These are phyloP conservation scores for Aspergillus steynii DNA, from an alignment of 495 filamentous ascomycete genomes.

Conservation along the genomic window DNA sequence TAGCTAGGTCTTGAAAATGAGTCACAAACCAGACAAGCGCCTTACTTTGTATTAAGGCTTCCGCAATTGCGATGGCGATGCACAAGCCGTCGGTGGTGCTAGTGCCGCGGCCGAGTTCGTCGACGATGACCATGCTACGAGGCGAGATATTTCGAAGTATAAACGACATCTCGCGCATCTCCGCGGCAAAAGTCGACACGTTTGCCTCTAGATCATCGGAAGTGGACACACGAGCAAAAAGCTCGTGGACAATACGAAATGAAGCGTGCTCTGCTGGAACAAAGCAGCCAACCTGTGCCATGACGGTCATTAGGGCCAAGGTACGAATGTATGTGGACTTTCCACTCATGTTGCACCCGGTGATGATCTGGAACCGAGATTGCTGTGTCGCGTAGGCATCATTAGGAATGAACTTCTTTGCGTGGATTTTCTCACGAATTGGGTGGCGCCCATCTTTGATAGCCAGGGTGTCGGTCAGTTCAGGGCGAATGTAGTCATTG, in stretches of 20 bases:
- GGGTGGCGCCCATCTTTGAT: slow-evolving; percentile 84
- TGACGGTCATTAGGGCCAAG: slow-evolving; percentile 79
- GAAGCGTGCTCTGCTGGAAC: slow-evolving; percentile 83
- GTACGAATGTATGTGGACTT: slow-evolving; percentile 94
- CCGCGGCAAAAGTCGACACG: slow-evolving; percentile 87
- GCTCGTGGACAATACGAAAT: slow-evolving; percentile 75
- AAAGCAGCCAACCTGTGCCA: slow-evolving; percentile 93
- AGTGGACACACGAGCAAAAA: slow-evolving; percentile 84
- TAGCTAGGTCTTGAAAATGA: slow-evolving; percentile 82
- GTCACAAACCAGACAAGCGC: slow-evolving; percentile 89
- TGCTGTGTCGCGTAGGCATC: slow-evolving; percentile 80
- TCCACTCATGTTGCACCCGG: slow-evolving; percentile 98
- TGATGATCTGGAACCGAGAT: slow-evolving; percentile 86
- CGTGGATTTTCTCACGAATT: slow-evolving; percentile 72
- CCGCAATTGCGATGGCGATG: slow-evolving; percentile 85
- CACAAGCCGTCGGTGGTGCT: slow-evolving; percentile 85
- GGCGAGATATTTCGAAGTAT: slow-evolving; percentile 78
- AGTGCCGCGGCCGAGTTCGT: slow-evolving; percentile 92
- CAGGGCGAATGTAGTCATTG: slow-evolving; percentile 78
- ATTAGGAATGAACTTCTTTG: slow-evolving; percentile 75
- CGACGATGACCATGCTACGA: slow-evolving; percentile 79
- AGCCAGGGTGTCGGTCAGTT: slow-evolving; percentile 70
- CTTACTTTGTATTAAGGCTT: slow-evolving; percentile 76
- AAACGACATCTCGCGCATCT: slow-evolving; percentile 95
- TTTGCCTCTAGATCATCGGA: slow-evolving; percentile 91